A percentile compares a stretch with the other conserved stretches of the same genome.
Conservation (phyloP, 2,329 filamentous ascomycete genomes). For the Dissoconium aciculare region DNA sequence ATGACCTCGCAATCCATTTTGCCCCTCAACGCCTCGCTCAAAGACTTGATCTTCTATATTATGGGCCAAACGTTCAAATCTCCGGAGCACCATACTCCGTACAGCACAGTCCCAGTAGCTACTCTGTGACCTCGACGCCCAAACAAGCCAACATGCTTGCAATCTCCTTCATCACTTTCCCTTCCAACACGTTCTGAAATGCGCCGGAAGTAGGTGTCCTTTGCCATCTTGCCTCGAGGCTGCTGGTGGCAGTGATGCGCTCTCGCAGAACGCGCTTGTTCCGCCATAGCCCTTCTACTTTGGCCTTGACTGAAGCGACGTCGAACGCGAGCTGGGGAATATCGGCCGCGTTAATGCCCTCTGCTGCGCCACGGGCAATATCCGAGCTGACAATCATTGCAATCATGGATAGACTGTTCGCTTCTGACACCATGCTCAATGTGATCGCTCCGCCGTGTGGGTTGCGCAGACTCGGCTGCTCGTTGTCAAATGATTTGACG, state of each 20-base stretch:
- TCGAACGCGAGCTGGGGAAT: conserved; percentile 67
- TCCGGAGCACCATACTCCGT: too few relatives aligned
- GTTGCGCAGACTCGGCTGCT: conserved; percentile 25
- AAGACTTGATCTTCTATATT: too few relatives aligned
- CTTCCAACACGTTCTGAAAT: conserved; percentile 48
- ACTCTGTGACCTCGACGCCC: too few relatives aligned
- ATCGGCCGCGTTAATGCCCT: conserved; percentile 42
- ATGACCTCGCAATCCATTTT: too few relatives aligned
- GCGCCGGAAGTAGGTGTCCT: conserved; percentile 30
- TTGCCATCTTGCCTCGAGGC: conserved; percentile 52
- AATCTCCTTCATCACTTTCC: conserved; percentile 58
- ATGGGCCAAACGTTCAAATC: too few relatives aligned
- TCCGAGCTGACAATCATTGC: conserved; percentile 56
- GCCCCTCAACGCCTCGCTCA: too few relatives aligned
- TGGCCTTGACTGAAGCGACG: conserved; percentile 54
- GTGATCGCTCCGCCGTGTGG: conserved; percentile 49
- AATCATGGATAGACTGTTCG: conserved; percentile 64
- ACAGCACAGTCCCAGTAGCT: too few relatives aligned
- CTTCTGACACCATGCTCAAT: conserved; percentile 58
- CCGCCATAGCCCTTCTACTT: conserved; percentile 64
- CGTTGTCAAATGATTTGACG: conserved; percentile 55
- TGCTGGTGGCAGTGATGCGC: conserved; percentile 56
- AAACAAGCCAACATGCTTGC: conserved; percentile 37
- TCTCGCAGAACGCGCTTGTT: conserved; percentile 51
- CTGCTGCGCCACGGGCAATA: conserved; percentile 47